These are phyloP conservation scores for Atkinsonella texensis DNA, from an alignment of 2,329 filamentous ascomycete genomes.

Conservation along the genomic window DNA sequence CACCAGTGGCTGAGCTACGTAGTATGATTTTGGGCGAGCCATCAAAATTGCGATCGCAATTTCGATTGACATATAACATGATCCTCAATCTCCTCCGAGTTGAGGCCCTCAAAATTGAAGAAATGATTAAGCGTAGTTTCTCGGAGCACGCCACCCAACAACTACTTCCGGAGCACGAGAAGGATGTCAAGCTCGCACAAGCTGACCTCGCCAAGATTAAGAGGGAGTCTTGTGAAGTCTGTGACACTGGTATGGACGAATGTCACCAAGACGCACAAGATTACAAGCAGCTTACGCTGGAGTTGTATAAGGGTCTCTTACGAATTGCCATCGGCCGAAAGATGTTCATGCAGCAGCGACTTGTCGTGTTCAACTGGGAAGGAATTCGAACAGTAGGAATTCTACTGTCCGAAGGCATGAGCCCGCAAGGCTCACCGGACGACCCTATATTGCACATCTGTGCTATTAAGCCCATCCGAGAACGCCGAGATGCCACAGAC, in stretches of 20 bases:
- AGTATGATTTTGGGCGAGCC: slow-evolving; percentile 96
- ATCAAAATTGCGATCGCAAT: slow-evolving; percentile 90
- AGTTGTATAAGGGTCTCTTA: slow-evolving; percentile 66
- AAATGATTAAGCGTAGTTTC: slow-evolving; percentile 99
- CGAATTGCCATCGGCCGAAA: slow-evolving; percentile 72
- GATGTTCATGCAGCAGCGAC: slow-evolving; percentile 61
- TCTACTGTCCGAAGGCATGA: slow-evolving; percentile 63
- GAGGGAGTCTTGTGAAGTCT: slow-evolving; percentile 69
- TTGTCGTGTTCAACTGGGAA: slow-evolving; percentile 78
- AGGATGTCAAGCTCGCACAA: slow-evolving; percentile 83
- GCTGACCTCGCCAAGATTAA: slow-evolving; percentile 85
- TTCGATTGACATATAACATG: slow-evolving; percentile 98
- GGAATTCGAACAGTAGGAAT: slow-evolving; percentile 75
- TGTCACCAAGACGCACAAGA: slow-evolving; percentile 76
- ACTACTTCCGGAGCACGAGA: slow-evolving; percentile 86
- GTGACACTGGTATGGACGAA: slow-evolving; percentile 65
- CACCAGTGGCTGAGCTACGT: slow-evolving; percentile 67
- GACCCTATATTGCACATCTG: slow-evolving; percentile 65
- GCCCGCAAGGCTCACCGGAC: slow-evolving; percentile 41
- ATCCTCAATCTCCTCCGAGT: slow-evolving; percentile 91
- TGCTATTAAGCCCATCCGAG: slow-evolving; percentile 58
- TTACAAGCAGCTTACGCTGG: slow-evolving; percentile 65
- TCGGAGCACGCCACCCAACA: slow-evolving; percentile 97
- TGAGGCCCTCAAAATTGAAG: slow-evolving; percentile 94
- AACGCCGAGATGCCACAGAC: slow-evolving; percentile 68